Evolutionary conservation across 1,284 basidiomycete genomes (phyloP).

Genomic region (Ceratorhiza oryzae-sativae): DNA sequence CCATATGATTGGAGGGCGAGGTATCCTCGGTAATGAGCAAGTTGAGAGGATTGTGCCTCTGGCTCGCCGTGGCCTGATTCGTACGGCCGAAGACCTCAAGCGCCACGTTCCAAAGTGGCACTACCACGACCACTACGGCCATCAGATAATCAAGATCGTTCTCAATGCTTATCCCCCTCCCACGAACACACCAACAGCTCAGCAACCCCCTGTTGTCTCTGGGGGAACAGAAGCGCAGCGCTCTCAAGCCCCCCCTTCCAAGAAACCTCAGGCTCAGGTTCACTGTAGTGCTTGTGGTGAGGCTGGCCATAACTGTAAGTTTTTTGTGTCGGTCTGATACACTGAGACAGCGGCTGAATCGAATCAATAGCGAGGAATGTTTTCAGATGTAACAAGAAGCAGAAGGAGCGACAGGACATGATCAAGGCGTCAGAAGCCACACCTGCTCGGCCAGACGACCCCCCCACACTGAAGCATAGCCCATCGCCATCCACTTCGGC

Average conservation of each 20-base stretch:
- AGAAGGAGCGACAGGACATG: neutral
- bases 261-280: too few relatives aligned
- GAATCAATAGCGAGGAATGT: too few relatives aligned
- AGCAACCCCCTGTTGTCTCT: neutral
- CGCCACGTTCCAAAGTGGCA: neutral
- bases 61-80: neutral
- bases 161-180: neutral
- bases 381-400: neutral
- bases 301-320: neutral
- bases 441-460: neutral
- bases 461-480: neutral
- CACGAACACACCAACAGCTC: too few relatives aligned
- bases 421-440: too few relatives aligned
- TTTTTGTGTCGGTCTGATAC: neutral
- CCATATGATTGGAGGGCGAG: neutral
- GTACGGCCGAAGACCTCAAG: neutral
- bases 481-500: neutral
- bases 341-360: too few relatives aligned
- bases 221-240: too few relatives aligned
- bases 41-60: neutral
- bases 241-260: too few relatives aligned
- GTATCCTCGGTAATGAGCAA: slow-evolving; percentile 3
- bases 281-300: neutral
- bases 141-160: neutral
- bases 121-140: neutral